Evolutionary conservation across 441 rosid species (phyloP).

Genomic region (California macrophylla): DNA sequence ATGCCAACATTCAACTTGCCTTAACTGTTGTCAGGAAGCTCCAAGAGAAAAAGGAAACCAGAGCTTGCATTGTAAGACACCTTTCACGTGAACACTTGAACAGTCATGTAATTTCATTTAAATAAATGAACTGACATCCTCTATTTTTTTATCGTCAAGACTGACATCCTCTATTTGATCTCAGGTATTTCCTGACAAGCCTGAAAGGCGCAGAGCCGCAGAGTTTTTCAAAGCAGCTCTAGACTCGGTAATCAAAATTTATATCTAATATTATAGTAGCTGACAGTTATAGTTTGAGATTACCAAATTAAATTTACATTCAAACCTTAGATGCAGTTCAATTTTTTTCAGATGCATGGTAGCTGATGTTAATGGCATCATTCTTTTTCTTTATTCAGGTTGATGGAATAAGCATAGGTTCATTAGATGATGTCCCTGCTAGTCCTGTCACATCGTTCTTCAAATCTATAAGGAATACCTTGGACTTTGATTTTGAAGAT

Average conservation of each 20-base stretch:
- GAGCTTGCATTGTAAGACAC: constrained; percentile 70
- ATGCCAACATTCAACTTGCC: constrained; percentile 83
- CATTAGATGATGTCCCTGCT: constrained; percentile 70
- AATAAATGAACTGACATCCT: background rate
- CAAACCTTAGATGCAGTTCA: background rate
- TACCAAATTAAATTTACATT: background rate
- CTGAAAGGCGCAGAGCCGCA: constrained; percentile 76
- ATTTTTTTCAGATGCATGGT: background rate
- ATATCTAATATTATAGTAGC: background rate
- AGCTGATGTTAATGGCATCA: background rate
- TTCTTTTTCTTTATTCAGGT: constrained; percentile 31
- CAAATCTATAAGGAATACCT: constrained; percentile 67
- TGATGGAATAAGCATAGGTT: constrained; percentile 66
- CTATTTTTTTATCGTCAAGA: too few relatives aligned
- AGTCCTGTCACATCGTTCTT: constrained; percentile 61
- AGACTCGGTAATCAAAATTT: constrained; percentile 45
- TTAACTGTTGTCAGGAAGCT: constrained; percentile 70
- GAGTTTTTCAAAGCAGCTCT: constrained; percentile 62
- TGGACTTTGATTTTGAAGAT: constrained; percentile 94
- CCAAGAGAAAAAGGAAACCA: constrained; percentile 52
- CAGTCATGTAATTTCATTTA: background rate
- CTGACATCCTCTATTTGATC: constrained; percentile 11
- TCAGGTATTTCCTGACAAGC: constrained; percentile 88
- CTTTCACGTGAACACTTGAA: background rate
- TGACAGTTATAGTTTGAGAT: background rate